phyloP scores from a whole-genome alignment of 2,329 filamentous ascomycete species.

The Fusarium sp. region DNA sequence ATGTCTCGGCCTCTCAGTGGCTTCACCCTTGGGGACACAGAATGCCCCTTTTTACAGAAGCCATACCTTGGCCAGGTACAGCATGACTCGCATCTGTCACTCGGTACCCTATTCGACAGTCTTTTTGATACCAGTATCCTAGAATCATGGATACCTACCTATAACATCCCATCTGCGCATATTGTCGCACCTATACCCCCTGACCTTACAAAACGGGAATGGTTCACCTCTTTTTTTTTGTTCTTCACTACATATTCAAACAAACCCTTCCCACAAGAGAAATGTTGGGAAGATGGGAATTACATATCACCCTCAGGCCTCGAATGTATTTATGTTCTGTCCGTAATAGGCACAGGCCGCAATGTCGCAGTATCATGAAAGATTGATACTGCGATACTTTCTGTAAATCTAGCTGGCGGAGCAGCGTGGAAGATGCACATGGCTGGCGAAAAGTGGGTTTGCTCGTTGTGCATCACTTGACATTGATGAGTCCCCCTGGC shows the following conservation, averaged over 20 bases:
- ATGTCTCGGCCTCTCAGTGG: constrained; percentile 35
- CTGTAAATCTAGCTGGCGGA: constrained; percentile 42
- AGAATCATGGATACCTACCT: constrained; percentile 34
- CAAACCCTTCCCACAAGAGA: constrained; percentile 18
- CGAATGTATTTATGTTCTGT: constrained; percentile 27
- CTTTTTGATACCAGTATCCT: constrained; percentile 43
- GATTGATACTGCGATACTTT: constrained; percentile 39
- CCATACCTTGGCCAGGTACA: constrained; percentile 9
- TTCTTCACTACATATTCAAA: constrained; percentile 39
- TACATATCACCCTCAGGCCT: constrained; percentile 39
- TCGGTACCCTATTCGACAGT: constrained; percentile 32
- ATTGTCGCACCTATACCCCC: constrained; percentile 43
- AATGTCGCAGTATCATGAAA: constrained; percentile 39
- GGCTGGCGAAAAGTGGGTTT: constrained; percentile 32
- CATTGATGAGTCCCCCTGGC: constrained; percentile 19
- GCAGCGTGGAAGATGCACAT: constrained; percentile 20
- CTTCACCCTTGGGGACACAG: constrained; percentile 8
- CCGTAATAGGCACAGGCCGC: constrained; percentile 23
- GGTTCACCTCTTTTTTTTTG: constrained; percentile 36
- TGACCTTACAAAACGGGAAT: constrained; percentile 26
- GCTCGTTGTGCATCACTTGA: constrained; percentile 41
- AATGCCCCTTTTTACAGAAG: constrained; percentile 13
- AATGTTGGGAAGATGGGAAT: constrained; percentile 31
- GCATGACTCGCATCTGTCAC: constrained; percentile 26
- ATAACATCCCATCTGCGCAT: constrained; percentile 33